Conservation (phyloP, 345 rosid species). For the Punica granatum region DNA sequence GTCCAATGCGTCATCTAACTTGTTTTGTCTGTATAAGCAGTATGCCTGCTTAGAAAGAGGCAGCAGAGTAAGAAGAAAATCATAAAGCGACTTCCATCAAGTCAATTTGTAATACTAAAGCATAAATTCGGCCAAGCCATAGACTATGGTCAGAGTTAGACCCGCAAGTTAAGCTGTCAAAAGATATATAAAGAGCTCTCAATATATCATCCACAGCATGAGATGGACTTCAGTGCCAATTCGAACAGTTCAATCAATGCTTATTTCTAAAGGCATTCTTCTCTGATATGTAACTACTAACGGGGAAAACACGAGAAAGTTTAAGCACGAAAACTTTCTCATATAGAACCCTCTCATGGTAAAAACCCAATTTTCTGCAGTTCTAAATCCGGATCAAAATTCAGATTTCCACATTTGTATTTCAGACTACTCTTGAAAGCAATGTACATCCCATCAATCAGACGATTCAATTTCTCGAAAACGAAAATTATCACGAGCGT, state of each 20-base stretch:
- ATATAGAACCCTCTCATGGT: background rate
- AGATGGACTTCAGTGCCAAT: too few relatives aligned
- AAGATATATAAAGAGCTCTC: too few relatives aligned
- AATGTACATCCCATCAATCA: background rate
- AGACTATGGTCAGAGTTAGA: background rate
- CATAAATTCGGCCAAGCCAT: too few relatives aligned
- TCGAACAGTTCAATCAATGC: too few relatives aligned
- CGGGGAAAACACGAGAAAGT: too few relatives aligned
- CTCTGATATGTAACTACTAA: background rate
- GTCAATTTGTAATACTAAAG: background rate
- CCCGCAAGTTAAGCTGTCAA: background rate
- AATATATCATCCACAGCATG: too few relatives aligned
- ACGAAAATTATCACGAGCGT: too few relatives aligned
- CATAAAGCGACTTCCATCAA: background rate
- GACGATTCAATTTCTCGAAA: background rate
- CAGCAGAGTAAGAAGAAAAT: background rate
- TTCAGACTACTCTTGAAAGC: background rate
- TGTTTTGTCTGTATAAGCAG: constrained; percentile 87
- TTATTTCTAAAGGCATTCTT: background rate
- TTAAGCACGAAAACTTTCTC: background rate
- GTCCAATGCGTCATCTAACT: constrained; percentile 64
- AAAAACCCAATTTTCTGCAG: too few relatives aligned
- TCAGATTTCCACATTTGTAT: background rate
- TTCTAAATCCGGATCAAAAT: too few relatives aligned
- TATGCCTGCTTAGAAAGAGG: constrained; percentile 50